Evolutionary conservation across 306 rosid species (phyloP).

Genomic region (Trichosanthes cucumerina): DNA sequence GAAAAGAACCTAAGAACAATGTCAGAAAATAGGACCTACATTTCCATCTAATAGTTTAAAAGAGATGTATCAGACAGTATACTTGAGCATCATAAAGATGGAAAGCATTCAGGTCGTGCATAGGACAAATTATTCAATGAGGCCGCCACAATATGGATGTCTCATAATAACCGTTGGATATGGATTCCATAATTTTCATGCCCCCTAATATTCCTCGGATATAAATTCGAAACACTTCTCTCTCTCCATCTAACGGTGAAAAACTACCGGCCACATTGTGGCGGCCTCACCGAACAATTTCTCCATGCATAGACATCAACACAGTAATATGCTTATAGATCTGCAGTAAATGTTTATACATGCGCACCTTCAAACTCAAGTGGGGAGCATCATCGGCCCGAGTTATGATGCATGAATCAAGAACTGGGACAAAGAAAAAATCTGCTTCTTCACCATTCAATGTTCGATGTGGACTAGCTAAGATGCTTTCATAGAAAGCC

Average conservation of each 20-base stretch:
- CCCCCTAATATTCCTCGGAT: too few relatives aligned
- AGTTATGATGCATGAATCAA: conserved; percentile 88
- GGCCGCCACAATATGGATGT: too few relatives aligned
- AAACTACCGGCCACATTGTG: too few relatives aligned
- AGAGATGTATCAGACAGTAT: background rate
- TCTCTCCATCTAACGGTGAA: too few relatives aligned
- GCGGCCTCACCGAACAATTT: too few relatives aligned
- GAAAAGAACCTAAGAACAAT: background rate
- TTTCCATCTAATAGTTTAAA: background rate
- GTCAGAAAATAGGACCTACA: background rate
- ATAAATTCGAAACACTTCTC: too few relatives aligned
- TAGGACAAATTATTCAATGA: too few relatives aligned
- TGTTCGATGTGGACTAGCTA: conserved; percentile 90
- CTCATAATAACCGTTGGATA: too few relatives aligned
- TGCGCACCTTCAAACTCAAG: conserved; percentile 57
- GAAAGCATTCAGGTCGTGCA: background rate
- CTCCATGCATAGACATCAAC: background rate
- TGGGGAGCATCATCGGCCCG: conserved; percentile 97
- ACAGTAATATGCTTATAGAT: background rate
- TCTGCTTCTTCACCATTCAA: conserved; percentile 92
- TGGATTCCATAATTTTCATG: too few relatives aligned
- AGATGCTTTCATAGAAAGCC: conserved; percentile 76
- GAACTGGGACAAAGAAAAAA: conserved; percentile 90
- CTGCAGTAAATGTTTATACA: background rate
- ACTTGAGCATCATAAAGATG: background rate